Evolutionary conservation across 306 rosid genomes (phyloP).

Genomic region (Vicia villosa): DNA sequence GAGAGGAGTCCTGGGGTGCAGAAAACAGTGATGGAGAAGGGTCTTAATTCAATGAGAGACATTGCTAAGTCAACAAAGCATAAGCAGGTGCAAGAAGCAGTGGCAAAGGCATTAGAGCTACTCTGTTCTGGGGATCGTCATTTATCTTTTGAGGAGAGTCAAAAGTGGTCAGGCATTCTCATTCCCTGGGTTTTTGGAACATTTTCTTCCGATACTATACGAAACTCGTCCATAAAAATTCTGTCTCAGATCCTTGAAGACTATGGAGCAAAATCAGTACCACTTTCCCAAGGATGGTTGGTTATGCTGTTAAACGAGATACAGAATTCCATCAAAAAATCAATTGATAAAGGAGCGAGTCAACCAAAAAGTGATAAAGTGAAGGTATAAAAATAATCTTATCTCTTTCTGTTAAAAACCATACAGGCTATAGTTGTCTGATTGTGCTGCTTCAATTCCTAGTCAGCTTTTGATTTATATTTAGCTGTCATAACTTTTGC

Average conservation of each 20-base stretch:
- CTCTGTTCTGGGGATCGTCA: constrained; percentile 63
- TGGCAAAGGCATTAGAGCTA: constrained; percentile 81
- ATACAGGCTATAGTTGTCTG: constrained; percentile 20
- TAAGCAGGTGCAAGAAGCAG: constrained; percentile 75
- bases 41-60: constrained; percentile 83
- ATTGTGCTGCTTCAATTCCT: constrained; percentile 32
- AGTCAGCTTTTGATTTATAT: constrained; percentile 26
- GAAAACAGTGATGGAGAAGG: constrained; percentile 80
- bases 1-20: constrained; percentile 72
- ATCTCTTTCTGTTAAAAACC: constrained; percentile 12
- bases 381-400: constrained; percentile 59
- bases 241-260: constrained; percentile 78
- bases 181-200: constrained; percentile 84
- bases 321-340: constrained; percentile 54
- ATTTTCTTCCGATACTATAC: constrained; percentile 64
- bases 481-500: constrained; percentile 51
- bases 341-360: constrained; percentile 59
- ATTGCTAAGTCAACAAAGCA: constrained; percentile 67
- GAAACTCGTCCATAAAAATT: constrained; percentile 72
- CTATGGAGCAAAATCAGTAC: constrained; percentile 70
- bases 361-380: constrained; percentile 69
- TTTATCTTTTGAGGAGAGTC: constrained; percentile 86
- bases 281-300: constrained; percentile 92
- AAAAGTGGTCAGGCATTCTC: constrained; percentile 89
- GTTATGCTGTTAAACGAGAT: constrained; percentile 71